Conservation (phyloP, 192 early-diverging fungal genomes). For the Coemansia sp. region DNA sequence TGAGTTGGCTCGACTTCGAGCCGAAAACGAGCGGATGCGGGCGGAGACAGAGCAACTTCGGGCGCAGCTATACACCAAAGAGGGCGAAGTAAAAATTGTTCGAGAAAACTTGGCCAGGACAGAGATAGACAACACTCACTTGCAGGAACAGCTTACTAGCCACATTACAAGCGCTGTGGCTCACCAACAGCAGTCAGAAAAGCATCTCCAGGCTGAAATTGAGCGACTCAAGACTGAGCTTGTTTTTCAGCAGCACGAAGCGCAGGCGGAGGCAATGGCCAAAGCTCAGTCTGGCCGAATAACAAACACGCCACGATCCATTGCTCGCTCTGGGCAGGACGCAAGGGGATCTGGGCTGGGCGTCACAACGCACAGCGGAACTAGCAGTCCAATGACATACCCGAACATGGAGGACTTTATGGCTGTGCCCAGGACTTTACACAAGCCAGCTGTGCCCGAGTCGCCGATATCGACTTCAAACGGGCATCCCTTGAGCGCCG, state of each 20-base stretch:
- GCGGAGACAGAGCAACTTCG: slow-evolving; percentile 22
- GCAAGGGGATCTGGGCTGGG: not conserved
- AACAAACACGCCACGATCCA: not conserved
- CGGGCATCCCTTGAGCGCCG: not conserved
- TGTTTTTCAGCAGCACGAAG: slow-evolving; percentile 40
- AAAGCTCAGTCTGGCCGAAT: not conserved
- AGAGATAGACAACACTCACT: slow-evolving; percentile 46
- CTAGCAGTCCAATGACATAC: slow-evolving; percentile 5
- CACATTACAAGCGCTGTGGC: slow-evolving; percentile 13
- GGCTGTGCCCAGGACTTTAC: slow-evolving; percentile 17
- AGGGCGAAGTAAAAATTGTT: slow-evolving; percentile 47
- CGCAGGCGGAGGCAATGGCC: slow-evolving; percentile 11
- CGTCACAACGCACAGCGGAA: not conserved
- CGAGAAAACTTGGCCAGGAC: slow-evolving; percentile 43
- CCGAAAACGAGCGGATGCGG: slow-evolving; percentile 25
- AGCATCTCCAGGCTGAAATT: slow-evolving; percentile 18
- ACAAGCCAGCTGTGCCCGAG: not conserved
- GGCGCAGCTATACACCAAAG: slow-evolving; percentile 40
- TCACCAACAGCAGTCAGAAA: slow-evolving; percentile 5
- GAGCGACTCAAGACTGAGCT: slow-evolving; percentile 40
- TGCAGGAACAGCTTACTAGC: slow-evolving; percentile 44
- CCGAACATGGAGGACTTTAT: slow-evolving; percentile 35
- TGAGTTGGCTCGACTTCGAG: slow-evolving; percentile 22
- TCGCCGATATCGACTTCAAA: not conserved
- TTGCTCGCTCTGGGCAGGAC: not conserved